Evolutionary conservation across 306 rosid genomes (phyloP), one percentile per base, ranked within the genome.

Genomic region (Cajanus cajan): DNA sequence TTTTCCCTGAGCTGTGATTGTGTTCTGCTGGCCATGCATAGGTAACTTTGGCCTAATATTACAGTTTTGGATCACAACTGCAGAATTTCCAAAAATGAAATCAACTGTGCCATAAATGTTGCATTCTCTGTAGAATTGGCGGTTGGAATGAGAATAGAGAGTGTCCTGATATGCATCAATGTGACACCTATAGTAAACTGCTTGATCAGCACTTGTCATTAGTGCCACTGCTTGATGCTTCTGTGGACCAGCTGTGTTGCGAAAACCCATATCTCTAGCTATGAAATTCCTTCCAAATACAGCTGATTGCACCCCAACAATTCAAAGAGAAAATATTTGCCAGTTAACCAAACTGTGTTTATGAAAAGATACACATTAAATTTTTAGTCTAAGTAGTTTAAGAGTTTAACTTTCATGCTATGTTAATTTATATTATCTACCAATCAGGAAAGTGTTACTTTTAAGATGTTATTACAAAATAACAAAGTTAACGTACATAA

Each of bases 161-260:
- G 91, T 75, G 89, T 93, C 98, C 41, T 93, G 97, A 41, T 72
- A 88, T 6, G 87, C 97, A 66, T 90, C 89, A 31, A 90, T 68
- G 11, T 70, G 68, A 33, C 97, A 93, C 0, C 88, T 82, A 63
- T 91, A 88, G 86, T 69, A 91, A 65, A 86, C 87, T 5, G 88
- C 87, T 75, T 66, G 85, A 74, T 93, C 93, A 0, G 91, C 87
- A 4, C 85, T 88, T 4, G 90, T 83, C 91, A 90, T 87, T 34
- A 93, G 86, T 6, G 97, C 97, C 16, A 91, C 95, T 6, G 95
- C 98, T 47, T 93, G 98, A n/a, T 90, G 95, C 86, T 91, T 93
- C 34, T 61, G 76, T 7, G 97, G 85, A 22, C 97, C 97, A 0
- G 95, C 95, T 0, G 89, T 85, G 88, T 91, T 93, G 4, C 74